Evolutionary conservation across 768 basidiomycete species (phyloP).

Genomic region (Psilocybe sp.): DNA sequence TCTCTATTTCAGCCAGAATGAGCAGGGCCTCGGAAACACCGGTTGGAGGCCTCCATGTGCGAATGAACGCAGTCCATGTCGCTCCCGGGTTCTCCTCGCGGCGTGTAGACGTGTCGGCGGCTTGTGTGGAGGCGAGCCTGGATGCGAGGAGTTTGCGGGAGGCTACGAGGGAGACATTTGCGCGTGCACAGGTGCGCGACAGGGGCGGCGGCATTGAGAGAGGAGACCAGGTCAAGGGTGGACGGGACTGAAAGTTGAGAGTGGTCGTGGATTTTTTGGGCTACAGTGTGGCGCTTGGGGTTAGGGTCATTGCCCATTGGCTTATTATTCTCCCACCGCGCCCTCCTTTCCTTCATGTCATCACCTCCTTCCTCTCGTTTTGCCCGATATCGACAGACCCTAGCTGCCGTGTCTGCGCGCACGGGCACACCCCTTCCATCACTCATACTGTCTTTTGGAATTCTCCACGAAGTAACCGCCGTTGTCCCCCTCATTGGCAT

Average conservation of each 20-base stretch:
- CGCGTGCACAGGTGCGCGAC: neutral
- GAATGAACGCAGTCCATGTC: slow-evolving; percentile 33
- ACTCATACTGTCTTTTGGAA: slow-evolving; percentile 71
- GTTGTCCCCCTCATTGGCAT: slow-evolving; percentile 70
- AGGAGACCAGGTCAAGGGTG: neutral
- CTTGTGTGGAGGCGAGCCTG: slow-evolving; percentile 1
- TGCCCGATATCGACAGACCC: slow-evolving; percentile 48
- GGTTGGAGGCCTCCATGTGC: slow-evolving; percentile 35
- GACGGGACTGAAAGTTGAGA: neutral
- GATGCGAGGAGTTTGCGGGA: neutral
- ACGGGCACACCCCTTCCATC: slow-evolving; percentile 79
- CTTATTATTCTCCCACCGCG: neutral
- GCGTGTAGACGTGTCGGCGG: slow-evolving; percentile 1
- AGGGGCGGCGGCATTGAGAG: neutral
- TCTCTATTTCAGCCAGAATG: slow-evolving; percentile 54
- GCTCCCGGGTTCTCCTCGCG: slow-evolving; percentile 5
- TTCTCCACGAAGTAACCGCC: slow-evolving; percentile 86
- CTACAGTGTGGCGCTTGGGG: neutral
- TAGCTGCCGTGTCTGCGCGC: slow-evolving; percentile 58
- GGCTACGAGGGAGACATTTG: neutral
- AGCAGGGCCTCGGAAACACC: slow-evolving; percentile 50
- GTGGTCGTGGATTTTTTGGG: slow-evolving; percentile 4
- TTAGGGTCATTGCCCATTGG: slow-evolving; percentile 6
- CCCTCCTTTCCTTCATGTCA: slow-evolving; percentile 3
- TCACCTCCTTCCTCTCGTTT: slow-evolving; percentile 30